Base-by-base conservation (phyloP, 164 flowering plant genomes). In the Vitis cinerea region DNA sequence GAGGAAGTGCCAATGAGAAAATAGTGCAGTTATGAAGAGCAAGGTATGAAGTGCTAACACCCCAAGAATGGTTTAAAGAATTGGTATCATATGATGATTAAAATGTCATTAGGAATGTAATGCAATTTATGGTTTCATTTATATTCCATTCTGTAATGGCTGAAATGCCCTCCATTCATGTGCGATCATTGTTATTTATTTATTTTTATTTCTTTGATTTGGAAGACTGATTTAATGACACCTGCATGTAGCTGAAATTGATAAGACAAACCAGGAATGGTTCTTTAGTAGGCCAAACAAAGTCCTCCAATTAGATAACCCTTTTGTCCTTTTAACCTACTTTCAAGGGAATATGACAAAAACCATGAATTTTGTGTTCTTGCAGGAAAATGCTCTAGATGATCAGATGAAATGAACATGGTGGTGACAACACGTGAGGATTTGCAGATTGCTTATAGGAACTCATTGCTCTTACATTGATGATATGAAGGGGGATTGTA, bases 351-450 rank as follows among this genome's bases (percentile, higher is more conserved):
- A 16, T 57, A 23, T 57, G 0, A 37, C 59, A 57, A 7, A n/a
- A 57, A 65, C 23, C n/a, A 9, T 48, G 30, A 23, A 15, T 8
- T 48, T 44, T 49, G 3, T 9, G 3, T 37, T 50, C 11, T 48
- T 29, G 53, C 14, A 60, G 64, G 71, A 31, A 66, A 66, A 30
- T 15, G 69, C 50, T 30, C 50, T 29, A 37, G 61, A 66, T 29
- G 7, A 29, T 52, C 27, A 57, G 59, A 1, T 19, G 44, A 19
- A 8, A 9, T 6, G 59, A 57, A 19, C 16, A 8, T 3, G 9
- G 16, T 7, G 0, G 27, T 16, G 10, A 7, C 27, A 57, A 57
- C 11, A 8, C 10, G 9, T 7, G 29, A 16, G 2, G 23, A 8
- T 16, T 17, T 17, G 59, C 59, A 57, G 59, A 19, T 17, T 57